Evolutionary conservation across 2,329 filamentous ascomycete species (phyloP).

Genomic region (Monosporascus sp.): DNA sequence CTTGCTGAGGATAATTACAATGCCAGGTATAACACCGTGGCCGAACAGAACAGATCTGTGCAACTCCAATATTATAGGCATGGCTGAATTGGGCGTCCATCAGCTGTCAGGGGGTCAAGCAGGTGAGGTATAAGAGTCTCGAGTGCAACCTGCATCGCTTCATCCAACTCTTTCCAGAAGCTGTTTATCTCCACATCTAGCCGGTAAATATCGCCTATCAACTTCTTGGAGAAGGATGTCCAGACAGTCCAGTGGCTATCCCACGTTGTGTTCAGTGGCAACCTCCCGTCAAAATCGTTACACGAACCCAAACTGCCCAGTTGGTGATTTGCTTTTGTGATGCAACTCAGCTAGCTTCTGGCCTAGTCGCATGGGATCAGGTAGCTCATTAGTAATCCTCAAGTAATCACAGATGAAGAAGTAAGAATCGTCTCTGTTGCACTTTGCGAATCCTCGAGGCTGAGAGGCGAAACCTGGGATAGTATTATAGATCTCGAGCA

Average conservation of each 20-base stretch:
- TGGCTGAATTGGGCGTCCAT: slow-evolving; percentile 11
- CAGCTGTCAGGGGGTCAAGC: slow-evolving; percentile 7
- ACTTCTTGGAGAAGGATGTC: slow-evolving; percentile 14
- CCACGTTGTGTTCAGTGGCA: slow-evolving; percentile 6
- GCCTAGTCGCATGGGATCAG: slow-evolving; percentile 12
- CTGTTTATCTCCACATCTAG: slow-evolving; percentile 17
- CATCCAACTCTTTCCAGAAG: slow-evolving; percentile 15
- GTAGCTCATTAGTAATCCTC: slow-evolving; percentile 3
- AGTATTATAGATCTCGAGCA: slow-evolving; percentile 8
- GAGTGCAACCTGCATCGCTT: slow-evolving; percentile 7
- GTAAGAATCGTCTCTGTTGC: slow-evolving; percentile 1
- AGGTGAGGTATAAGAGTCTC: slow-evolving; percentile 12
- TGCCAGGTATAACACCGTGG: no score
- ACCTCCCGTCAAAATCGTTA: slow-evolving; percentile 13
- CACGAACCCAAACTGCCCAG: slow-evolving; percentile 14
- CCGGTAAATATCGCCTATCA: slow-evolving; percentile 15
- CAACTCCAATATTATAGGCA: neutral
- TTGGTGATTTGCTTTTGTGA: slow-evolving; percentile 15
- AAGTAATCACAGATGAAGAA: slow-evolving; percentile 16
- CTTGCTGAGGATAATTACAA: no score
- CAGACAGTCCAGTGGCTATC: slow-evolving; percentile 9
- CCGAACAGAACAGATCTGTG: no score
- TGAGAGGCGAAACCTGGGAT: slow-evolving; percentile 7
- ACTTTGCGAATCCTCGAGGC: slow-evolving; percentile 6
- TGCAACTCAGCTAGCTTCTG: slow-evolving; percentile 17